Evolutionary conservation across 345 rosid genomes (phyloP), one percentile per base, ranked within the genome.

Genomic region (Arabis hirsuta): DNA sequence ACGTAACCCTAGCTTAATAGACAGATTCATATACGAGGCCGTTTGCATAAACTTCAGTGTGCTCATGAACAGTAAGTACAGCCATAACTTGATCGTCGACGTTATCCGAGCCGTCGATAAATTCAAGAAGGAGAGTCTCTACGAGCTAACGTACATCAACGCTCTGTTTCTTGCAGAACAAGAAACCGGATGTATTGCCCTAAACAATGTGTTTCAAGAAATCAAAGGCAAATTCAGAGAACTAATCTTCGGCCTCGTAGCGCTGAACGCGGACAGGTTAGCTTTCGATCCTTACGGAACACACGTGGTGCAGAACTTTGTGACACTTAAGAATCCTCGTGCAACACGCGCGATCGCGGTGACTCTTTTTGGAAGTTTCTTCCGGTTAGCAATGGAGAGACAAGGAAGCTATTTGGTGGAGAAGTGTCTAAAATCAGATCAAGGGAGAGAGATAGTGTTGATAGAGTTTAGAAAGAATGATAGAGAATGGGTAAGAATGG

Each of bases 401-500:
- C 31, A n/a, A 0, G 74, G 74, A 39, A 70, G 74, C 74, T 70
- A n/a, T 14, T 48, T 70, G 58, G 66, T 70, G 36, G 58, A 70
- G 66, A 70, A 70, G 50, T 58, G 66, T 50, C 39, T 70, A 41
- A 70, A 38, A 0, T 34, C 74, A 8, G 13, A 9, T 4, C 38
- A 22, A 16, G 50, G 9, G 19, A 58, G 38, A 24, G 4, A 1
- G 26, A 4, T 11, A 32, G 73, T 69, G 54, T 45, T 69, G 73
- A 45, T 12, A 6, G 64, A 69, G 55, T 57, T 69, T 31, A 32
- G 55, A 22, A 10, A 14, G n/a, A 44, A 45, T 32, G 36, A 34
- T 11, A 10, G 9, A 44, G 64, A 45, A 9, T 69, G 64, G 73
- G 24, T 69, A 20, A 69, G 46, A 45, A 12, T 69, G 73, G 55